These are phyloP conservation scores for Fusarium sp. DNA, from an alignment of 2,329 filamentous ascomycete genomes.

Conservation along the genomic window DNA sequence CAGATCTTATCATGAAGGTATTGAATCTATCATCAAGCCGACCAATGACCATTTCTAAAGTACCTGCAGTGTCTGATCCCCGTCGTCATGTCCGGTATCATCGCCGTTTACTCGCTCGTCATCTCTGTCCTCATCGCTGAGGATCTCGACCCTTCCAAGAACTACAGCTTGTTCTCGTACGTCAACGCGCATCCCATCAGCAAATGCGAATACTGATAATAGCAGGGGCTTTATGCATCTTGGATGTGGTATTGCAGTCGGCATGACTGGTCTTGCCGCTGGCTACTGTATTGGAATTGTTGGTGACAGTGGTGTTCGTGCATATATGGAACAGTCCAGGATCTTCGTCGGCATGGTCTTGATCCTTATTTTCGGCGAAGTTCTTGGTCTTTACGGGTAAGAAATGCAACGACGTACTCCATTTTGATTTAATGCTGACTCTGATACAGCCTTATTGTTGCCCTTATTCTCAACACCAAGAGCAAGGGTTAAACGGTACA, in stretches of 20 bases:
- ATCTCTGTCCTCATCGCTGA: slow-evolving; percentile 95
- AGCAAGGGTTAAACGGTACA: slow-evolving; percentile 65
- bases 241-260: slow-evolving; percentile 88
- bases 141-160: slow-evolving; percentile 78
- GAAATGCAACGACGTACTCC: slow-evolving; percentile 47
- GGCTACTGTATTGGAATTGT: slow-evolving; percentile 97
- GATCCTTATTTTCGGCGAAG: slow-evolving; percentile 98
- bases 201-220: slow-evolving; percentile 31
- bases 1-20: slow-evolving; percentile 93
- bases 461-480: slow-evolving; percentile 92
- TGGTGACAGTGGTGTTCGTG: slow-evolving; percentile 91
- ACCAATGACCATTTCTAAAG: slow-evolving; percentile 22
- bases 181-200: slow-evolving; percentile 46
- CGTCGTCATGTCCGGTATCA: slow-evolving; percentile 98
- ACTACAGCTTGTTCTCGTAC: slow-evolving; percentile 87
- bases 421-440: slow-evolving; percentile 14
- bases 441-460: slow-evolving; percentile 80
- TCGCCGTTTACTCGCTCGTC: slow-evolving; percentile 97
- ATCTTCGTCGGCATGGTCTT: slow-evolving; percentile 99
- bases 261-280: slow-evolving; percentile 90
- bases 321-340: slow-evolving; percentile 95
- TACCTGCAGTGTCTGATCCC: slow-evolving; percentile 78
- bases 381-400: slow-evolving; percentile 95
- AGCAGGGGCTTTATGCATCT: slow-evolving; percentile 90
- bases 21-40: background rate